phyloP scores from a whole-genome alignment of 176 grass and related monocot genomes.

The Carex parvula region DNA sequence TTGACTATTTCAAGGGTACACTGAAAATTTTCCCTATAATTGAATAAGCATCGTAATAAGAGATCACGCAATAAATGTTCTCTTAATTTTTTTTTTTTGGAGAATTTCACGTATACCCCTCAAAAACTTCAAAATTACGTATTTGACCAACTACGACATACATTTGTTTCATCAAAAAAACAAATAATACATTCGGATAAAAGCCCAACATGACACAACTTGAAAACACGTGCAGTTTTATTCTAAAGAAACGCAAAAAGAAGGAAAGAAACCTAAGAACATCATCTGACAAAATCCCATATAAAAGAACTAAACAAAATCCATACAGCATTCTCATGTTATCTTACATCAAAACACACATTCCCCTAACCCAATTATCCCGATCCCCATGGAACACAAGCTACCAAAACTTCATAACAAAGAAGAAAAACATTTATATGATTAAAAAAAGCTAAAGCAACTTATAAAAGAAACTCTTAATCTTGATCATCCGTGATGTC shows the following conservation, averaged over 20 bases:
- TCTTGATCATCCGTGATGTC: conserved; percentile 45
- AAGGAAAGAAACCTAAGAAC: background rate
- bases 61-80: too few relatives aligned
- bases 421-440: background rate
- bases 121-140: too few relatives aligned
- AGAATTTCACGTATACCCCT: too few relatives aligned
- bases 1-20: too few relatives aligned
- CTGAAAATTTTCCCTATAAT: too few relatives aligned
- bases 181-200: background rate
- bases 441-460: background rate
- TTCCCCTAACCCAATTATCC: background rate
- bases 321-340: background rate
- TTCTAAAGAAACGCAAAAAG: background rate
- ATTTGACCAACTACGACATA: too few relatives aligned
- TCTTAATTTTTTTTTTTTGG: too few relatives aligned
- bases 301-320: background rate
- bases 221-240: background rate
- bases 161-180: too few relatives aligned
- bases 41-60: too few relatives aligned
- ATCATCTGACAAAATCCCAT: background rate
- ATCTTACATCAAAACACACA: background rate
- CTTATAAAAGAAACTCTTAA: background rate
- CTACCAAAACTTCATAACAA: conserved; percentile 12
- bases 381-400: background rate
- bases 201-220: background rate